Evolutionary conservation across 306 rosid species (phyloP), one percentile per base, ranked within the genome.

Genomic region (Hippophae tibetana): DNA sequence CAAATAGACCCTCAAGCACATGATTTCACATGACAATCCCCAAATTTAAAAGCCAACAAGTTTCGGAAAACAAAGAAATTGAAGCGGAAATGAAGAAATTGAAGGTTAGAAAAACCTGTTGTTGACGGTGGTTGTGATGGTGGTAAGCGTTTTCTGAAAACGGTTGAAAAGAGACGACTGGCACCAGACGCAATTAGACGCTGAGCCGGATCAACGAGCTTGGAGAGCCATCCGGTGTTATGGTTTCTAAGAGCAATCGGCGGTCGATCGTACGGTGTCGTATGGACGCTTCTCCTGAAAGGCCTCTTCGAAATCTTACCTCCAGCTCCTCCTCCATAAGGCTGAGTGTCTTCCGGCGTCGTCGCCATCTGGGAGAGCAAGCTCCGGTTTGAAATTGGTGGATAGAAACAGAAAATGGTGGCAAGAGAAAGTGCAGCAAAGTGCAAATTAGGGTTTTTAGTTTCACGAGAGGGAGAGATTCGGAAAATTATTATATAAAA

Each of bases 261-360:
- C 2, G 95, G 95, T 0, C 99, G 95, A 64, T 88, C 96, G 31
- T 92, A 92, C 54, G 99, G 99, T 74, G 89, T 90, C 69, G 87
- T 45, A 43, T 78, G 89, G 6, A 64, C 38, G 38, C 38, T 47
- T 73, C 76, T 71, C 11, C 93, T 72, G 13, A 73, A 67, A 18
- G 89, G 90, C 43, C 77, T 72, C 78, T 83, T 83, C 47, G 84
- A 86, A 31, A 92, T 85, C 82, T 92, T 92, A n/a, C 99, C 99
- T 45, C 99, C 96, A 5, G 82, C 79, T 65, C 69, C 84, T 13
- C 82, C 81, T 75, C 68, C 86, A 73, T 74, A 86, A 9, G 72
- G 57, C 60, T 66, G 72, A 56, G 56, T 52, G 69, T 73, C 86
- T 61, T 88, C 82, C 65, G 80, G 76, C 71, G 81, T 76, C 80